Evolutionary conservation across 345 rosid genomes (phyloP).

Genomic region (Gossypium longicalyx): DNA sequence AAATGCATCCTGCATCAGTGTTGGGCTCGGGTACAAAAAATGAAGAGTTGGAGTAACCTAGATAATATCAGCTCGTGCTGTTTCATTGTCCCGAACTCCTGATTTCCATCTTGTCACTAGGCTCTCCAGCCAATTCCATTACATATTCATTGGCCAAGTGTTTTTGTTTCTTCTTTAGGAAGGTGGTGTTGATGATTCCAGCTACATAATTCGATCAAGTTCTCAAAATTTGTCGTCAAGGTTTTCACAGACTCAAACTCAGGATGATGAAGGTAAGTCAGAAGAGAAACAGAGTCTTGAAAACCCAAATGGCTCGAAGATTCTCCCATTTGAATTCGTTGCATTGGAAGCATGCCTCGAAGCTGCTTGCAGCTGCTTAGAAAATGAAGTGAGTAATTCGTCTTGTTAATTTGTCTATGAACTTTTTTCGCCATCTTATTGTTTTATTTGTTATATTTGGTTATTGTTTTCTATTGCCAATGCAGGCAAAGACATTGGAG

Average conservation of each 20-base stretch:
- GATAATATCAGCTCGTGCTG: not conserved
- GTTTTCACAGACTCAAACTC: constrained; percentile 29
- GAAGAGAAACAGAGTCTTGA: constrained; percentile 59
- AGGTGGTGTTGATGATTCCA: constrained; percentile 42
- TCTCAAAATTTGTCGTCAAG: constrained; percentile 30
- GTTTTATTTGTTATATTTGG: not conserved
- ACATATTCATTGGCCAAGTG: not conserved
- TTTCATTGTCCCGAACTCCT: not conserved
- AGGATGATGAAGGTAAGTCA: constrained; percentile 35
- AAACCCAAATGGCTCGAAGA: constrained; percentile 51
- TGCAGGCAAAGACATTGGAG: constrained; percentile 58
- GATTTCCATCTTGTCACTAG: not conserved
- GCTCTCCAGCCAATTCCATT: not conserved
- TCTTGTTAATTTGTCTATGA: not conserved
- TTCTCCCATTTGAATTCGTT: constrained; percentile 68
- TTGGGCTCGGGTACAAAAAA: not conserved
- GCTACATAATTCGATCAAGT: constrained; percentile 33
- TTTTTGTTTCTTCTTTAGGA: constrained; percentile 34
- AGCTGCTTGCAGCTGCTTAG: constrained; percentile 68
- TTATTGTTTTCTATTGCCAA: constrained; percentile 11
- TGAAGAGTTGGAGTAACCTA: not conserved
- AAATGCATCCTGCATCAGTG: not conserved
- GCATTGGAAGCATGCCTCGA: constrained; percentile 74
- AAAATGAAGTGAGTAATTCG: constrained; percentile 43
- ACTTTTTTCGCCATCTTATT: not conserved